These are phyloP conservation scores for Chlamydomonas reinhardtii DNA, from an alignment of 163 green algal genomes.

Conservation along the genomic window DNA sequence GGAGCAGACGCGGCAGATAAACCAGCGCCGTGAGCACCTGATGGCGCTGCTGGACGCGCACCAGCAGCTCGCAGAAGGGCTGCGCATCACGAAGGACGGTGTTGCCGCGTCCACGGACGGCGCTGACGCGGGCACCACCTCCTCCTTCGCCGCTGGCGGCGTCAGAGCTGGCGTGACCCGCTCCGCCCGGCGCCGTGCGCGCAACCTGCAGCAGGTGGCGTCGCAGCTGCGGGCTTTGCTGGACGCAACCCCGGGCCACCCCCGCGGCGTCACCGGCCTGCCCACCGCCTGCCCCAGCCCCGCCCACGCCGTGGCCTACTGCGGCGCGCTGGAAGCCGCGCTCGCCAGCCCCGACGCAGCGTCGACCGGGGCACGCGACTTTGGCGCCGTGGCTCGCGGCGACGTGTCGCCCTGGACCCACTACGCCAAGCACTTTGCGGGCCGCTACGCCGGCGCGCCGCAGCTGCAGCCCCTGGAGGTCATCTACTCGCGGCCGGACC, in stretches of 20 bases:
- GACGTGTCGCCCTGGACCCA: slow-evolving; percentile 16
- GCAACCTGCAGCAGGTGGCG: background rate
- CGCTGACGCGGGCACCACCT: no score
- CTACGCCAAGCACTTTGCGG: slow-evolving; percentile 27
- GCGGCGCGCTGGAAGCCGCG: slow-evolving; percentile 14
- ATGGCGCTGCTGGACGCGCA: slow-evolving; percentile 27
- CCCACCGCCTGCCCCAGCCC: background rate
- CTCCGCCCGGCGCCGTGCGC: background rate
- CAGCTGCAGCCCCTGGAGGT: slow-evolving; percentile 47
- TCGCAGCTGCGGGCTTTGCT: background rate
- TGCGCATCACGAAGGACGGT: background rate
- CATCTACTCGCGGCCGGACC: slow-evolving; percentile 49
- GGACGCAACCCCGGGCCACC: background rate
- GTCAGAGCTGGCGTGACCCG: background rate
- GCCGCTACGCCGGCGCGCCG: slow-evolving; percentile 23
- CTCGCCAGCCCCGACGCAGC: background rate
- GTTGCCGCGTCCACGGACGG: no score
- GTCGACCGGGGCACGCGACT: background rate
- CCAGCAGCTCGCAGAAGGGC: background rate
- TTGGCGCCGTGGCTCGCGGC: slow-evolving; percentile 6
- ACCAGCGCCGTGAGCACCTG: slow-evolving; percentile 17
- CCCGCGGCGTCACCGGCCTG: background rate
- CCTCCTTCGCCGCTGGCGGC: no score
- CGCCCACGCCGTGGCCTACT: slow-evolving; percentile 18
- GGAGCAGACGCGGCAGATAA: slow-evolving; percentile 7